phyloP scores from a whole-genome alignment of 2,329 filamentous ascomycete genomes.

The Elsinoe batatas region DNA sequence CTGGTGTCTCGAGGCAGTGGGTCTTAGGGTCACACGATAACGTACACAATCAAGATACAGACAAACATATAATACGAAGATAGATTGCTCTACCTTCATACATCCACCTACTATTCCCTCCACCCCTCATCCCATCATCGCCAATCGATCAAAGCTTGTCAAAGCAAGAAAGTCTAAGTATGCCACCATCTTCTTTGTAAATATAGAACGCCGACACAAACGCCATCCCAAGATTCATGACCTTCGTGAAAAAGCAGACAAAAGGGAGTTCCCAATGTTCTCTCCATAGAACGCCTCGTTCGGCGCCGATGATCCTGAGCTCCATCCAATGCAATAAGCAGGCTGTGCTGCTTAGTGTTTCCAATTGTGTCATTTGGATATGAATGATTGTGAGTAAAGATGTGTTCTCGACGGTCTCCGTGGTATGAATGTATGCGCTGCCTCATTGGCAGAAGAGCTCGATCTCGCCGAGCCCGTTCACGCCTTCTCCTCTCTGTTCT shows the following conservation, averaged over 20 bases:
- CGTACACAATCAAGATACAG: neutral
- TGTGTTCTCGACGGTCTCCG: neutral
- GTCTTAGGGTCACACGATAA: neutral
- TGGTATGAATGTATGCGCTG: constrained; percentile 10
- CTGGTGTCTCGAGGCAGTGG: too few species aligned
- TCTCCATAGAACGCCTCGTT: neutral
- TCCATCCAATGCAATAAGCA: constrained; percentile 1
- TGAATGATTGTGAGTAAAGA: neutral
- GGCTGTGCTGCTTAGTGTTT: neutral
- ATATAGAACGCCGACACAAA: constrained; percentile 11
- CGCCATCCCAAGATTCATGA: constrained; percentile 5
- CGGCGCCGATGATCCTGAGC: neutral
- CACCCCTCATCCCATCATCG: neutral
- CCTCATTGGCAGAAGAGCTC: constrained; percentile 65
- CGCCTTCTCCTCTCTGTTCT: constrained; percentile 55
- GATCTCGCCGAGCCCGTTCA: constrained; percentile 71
- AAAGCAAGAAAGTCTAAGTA: constrained; percentile 10
- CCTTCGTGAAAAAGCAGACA: neutral
- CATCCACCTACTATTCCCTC: neutral
- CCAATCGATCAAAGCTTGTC: constrained; percentile 1
- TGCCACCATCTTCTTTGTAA: constrained; percentile 5
- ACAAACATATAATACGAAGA: constrained; percentile 5
- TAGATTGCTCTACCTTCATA: constrained; percentile 10
- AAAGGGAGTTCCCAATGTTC: neutral
- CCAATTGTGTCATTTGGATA: neutral